These are phyloP conservation scores for Quaeritorhiza haematococci DNA, from an alignment of 371 early-diverging fungal genomes.

Conservation along the genomic window DNA sequence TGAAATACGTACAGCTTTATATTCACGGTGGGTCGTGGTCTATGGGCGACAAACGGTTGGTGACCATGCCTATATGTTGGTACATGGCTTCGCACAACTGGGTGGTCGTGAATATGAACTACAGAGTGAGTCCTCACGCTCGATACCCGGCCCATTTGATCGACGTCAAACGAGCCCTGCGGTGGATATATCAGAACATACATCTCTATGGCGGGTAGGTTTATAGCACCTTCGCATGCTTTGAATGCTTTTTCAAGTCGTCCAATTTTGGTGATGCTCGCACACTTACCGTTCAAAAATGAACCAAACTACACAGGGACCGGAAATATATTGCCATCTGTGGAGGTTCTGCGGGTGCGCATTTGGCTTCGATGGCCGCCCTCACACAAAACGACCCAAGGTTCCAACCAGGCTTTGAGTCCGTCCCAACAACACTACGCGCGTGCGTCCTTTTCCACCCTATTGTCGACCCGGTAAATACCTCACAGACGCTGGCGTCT, in stretches of 20 bases:
- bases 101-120: constrained; percentile 63
- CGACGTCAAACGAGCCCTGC: constrained; percentile 68
- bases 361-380: constrained; percentile 59
- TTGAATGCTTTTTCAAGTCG: no score
- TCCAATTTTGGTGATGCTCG: no score
- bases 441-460: constrained; percentile 22
- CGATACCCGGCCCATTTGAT: constrained; percentile 59
- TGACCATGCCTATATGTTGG: constrained; percentile 32
- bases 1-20: no score
- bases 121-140: constrained; percentile 52
- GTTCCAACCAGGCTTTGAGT: constrained; percentile 69
- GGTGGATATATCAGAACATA: constrained; percentile 63
- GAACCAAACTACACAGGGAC: no score
- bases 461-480: constrained; percentile 20
- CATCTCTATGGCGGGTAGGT: constrained; percentile 64
- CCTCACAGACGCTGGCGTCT: constrained; percentile 18
- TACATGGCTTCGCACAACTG: constrained; percentile 38
- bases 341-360: constrained; percentile 68
- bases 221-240: no score
- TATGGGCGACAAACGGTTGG: constrained; percentile 39
- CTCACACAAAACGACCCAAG: constrained; percentile 56
- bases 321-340: constrained; percentile 58
- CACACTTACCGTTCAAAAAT: no score
- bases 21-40: constrained; percentile 64
- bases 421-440: constrained; percentile 59